Conservation (phyloP, 257 asterid species). For the Plectranthus barbatus region DNA sequence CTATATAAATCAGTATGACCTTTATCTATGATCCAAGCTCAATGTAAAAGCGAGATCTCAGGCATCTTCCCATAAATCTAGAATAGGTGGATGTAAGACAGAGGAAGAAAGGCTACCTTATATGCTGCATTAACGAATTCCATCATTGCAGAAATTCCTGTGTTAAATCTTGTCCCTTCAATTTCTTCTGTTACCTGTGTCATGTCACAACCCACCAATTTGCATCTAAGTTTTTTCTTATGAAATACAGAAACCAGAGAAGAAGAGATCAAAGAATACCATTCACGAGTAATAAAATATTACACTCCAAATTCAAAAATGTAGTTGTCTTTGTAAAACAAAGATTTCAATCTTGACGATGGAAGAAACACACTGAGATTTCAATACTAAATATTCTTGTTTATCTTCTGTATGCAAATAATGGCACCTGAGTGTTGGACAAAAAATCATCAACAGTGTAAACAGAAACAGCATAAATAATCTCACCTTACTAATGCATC, state of each 20-base stretch:
- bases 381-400: too few relatives aligned
- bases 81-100: neutral
- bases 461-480: neutral
- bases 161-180: conserved; percentile 92
- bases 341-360: neutral
- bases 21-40: neutral
- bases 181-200: conserved; percentile 88
- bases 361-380: neutral
- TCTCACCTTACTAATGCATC: conserved; percentile 74
- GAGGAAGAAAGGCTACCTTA: conserved; percentile 52
- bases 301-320: neutral
- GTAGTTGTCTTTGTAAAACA: neutral
- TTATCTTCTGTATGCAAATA: neutral
- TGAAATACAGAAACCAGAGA: neutral
- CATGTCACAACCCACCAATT: conserved; percentile 6
- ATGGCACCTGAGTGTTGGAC: neutral
- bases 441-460: neutral
- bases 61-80: neutral
- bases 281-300: neutral
- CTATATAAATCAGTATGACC: neutral
- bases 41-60: neutral
- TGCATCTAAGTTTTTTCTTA: neutral
- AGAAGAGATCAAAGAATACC: neutral
- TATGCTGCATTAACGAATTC: conserved; percentile 90
- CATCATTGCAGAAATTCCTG: conserved; percentile 99